A percentile compares a stretch with the other conserved stretches of the same genome.
Evolutionary conservation across 208 protist species (phyloP).

Genomic region (Wallacemonas sp.): DNA sequence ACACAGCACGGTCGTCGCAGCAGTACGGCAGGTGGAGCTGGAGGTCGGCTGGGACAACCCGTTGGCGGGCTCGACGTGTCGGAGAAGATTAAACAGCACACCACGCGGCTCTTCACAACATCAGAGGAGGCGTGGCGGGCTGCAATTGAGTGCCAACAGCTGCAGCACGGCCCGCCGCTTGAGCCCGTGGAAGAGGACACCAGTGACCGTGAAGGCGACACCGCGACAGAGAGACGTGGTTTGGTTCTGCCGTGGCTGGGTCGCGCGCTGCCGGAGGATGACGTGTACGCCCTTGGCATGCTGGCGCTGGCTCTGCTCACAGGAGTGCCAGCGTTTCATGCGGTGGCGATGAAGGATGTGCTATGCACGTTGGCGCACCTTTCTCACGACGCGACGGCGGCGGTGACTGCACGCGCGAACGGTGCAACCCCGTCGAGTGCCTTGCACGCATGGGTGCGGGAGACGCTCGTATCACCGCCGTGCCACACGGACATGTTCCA

Average conservation of each 20-base stretch:
- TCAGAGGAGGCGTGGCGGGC: background rate
- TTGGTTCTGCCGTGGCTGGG: background rate
- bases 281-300: slow-evolving; percentile 81
- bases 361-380: background rate
- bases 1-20: background rate
- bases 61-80: slow-evolving; percentile 13
- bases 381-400: background rate
- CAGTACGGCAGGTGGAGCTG: background rate
- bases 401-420: background rate
- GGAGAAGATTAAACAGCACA: slow-evolving; percentile 34
- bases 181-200: too few relatives aligned
- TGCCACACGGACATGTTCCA: background rate
- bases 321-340: slow-evolving; percentile 68
- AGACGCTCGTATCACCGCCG: slow-evolving; percentile 16
- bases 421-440: background rate
- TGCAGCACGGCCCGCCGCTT: too few relatives aligned
- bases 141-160: background rate
- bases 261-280: slow-evolving; percentile 41
- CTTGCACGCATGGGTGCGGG: background rate
- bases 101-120: slow-evolving; percentile 18
- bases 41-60: background rate
- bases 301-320: slow-evolving; percentile 44
- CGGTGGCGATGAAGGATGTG: slow-evolving; percentile 34
- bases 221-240: background rate
- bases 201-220: background rate